A percentile compares a stretch with the other conserved stretches of the same genome.
These are phyloP conservation scores for Sporothrix phasma DNA, from an alignment of 2,329 filamentous ascomycete genomes.

Conservation along the genomic window DNA sequence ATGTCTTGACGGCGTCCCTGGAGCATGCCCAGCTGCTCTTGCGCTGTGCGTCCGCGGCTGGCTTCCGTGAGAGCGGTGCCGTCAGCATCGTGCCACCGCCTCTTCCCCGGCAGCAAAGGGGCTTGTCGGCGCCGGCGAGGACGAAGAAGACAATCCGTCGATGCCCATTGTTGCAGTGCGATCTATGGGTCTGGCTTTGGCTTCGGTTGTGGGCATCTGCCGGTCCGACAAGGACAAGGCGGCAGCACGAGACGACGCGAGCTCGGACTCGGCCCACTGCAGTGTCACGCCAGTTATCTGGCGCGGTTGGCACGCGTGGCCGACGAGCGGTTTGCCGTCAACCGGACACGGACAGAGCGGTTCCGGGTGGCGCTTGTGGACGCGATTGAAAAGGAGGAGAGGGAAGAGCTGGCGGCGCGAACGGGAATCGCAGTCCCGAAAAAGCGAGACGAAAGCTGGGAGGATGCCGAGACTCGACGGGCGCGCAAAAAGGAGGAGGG, in stretches of 20 bases:
- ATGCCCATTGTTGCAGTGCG: constrained; percentile 75
- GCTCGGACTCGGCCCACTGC: constrained; percentile 23
- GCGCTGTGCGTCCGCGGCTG: constrained; percentile 65
- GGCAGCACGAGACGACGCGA: neutral
- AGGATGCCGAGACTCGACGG: constrained; percentile 41
- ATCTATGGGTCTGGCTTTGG: constrained; percentile 70
- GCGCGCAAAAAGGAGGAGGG: constrained; percentile 51
- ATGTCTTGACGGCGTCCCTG: constrained; percentile 69
- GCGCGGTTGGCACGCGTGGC: constrained; percentile 55
- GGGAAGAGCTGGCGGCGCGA: constrained; percentile 14
- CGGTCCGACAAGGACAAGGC: neutral
- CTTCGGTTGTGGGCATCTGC: constrained; percentile 63
- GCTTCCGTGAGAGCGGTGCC: constrained; percentile 84
- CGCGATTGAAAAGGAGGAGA: constrained; percentile 23
- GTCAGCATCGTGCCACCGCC: constrained; percentile 45
- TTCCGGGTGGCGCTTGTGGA: constrained; percentile 46
- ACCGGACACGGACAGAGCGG: constrained; percentile 54
- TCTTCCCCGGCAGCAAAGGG: neutral
- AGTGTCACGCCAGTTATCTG: constrained; percentile 61
- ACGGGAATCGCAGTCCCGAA: neutral
- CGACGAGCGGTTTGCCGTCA: constrained; percentile 65
- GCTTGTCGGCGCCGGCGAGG: neutral
- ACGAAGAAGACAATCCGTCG: constrained; percentile 26
- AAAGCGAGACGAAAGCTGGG: constrained; percentile 40
- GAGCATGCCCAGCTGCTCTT: constrained; percentile 66